Base-by-base conservation (phyloP, 345 rosid genomes). In the Hibiscus tridactylites region DNA sequence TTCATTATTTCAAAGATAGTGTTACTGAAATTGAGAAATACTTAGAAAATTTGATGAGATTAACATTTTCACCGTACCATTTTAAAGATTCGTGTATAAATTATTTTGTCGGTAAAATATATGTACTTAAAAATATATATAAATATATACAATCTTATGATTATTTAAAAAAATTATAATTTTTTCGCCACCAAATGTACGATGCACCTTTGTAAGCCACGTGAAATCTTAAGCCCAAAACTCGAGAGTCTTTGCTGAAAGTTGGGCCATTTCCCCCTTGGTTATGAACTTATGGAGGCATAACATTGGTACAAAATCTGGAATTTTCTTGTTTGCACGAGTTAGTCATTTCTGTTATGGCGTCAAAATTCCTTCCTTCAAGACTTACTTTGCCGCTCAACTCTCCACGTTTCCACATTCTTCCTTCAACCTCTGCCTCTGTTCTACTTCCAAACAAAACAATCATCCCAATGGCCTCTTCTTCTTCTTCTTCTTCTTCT, bases 401-500 rank as follows among this genome's bases (percentile, higher is more conserved):
- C 33, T 16, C 74, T 24, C 37, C 47, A 37, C 53, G 65, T 67
- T 63, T 68, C 62, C 67, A 58, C 31, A 5, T 42, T 26, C 79
- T 68, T 59, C 72, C 65, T 76, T 69, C 77, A 35, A 21, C 74
- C 52, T 75, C 83, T 17, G 70, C 49, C 49, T 63, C 47, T 19
- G 28, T 17, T 0, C 4, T 39, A 1, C 31, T 73, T 31, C 69
- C 73, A 42, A 74, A n/a, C 75, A 83, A 5, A 52, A 77, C 31
- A 17, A 9, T 56, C 29, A 9, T 79, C 64, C 74, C 81, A 56
- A 56, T 56, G 28, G 28, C 60, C 1, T 75, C 85, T 0, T 47
- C 83, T 1, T 79, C 85, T 0, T 76, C 82, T 4, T 75, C 85
- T 0, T 47, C 83, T 1, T 79, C 85, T 0, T 76, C 82, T 4